Percentiles rank a stretch among this genome's conserved stretches.
phyloP scores from a whole-genome alignment of 208 protist genomes.

The Crithidia sp. region DNA sequence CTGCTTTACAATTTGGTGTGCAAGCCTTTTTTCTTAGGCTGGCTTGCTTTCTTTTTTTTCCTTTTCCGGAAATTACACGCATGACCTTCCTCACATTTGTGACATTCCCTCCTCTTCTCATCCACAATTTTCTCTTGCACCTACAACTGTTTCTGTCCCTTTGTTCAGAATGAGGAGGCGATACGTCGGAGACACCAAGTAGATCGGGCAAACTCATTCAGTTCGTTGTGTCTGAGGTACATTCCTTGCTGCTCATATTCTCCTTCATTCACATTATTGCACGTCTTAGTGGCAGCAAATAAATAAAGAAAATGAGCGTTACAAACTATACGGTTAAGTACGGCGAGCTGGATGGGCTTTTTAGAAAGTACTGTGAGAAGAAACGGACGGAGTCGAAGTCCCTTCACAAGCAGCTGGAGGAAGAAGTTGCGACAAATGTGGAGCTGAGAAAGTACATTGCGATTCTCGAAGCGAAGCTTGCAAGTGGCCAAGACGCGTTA shows the following conservation, averaged over 20 bases:
- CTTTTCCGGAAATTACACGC: background rate
- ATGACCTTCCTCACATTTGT: background rate
- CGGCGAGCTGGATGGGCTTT: constrained; percentile 26
- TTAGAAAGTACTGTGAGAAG: constrained; percentile 18
- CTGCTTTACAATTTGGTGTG: too few species aligned
- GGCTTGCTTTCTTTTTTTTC: background rate
- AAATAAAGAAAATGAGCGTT: constrained; percentile 13
- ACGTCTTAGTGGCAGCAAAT: background rate
- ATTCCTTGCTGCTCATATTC: too few species aligned
- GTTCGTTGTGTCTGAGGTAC: too few species aligned
- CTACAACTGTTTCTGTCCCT: background rate
- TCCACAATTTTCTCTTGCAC: background rate
- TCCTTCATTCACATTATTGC: background rate
- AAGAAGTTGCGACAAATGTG: constrained; percentile 20
- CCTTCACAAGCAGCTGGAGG: constrained; percentile 11
- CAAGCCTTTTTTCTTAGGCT: too few species aligned
- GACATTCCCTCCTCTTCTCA: background rate
- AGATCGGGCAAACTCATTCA: too few species aligned
- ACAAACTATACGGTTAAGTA: constrained; percentile 1
- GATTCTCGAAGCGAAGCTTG: constrained; percentile 18
- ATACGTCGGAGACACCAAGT: background rate
- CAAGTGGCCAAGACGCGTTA: background rate
- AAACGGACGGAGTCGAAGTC: constrained; percentile 14
- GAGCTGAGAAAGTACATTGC: constrained; percentile 29
- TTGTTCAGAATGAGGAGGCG: background rate